Conservation (phyloP, 2,329 filamentous ascomycete species). For the Penicillium sp. region DNA sequence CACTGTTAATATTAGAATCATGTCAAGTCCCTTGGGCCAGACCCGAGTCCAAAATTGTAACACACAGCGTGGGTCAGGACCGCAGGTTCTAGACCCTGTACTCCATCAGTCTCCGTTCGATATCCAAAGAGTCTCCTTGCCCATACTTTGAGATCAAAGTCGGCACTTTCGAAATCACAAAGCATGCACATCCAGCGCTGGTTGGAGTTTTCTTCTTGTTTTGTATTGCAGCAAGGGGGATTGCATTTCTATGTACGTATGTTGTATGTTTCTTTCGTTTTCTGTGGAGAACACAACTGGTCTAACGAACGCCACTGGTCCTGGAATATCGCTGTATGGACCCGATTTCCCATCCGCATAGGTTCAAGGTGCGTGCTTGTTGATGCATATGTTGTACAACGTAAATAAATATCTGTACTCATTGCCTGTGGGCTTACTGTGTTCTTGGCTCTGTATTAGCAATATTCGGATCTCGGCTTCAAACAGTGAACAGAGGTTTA, state of each 20-base stretch:
- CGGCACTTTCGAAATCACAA: neutral
- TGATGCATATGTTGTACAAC: too few species aligned
- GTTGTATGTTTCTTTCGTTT: neutral
- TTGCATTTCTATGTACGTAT: constrained; percentile 7
- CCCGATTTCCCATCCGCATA: constrained; percentile 7
- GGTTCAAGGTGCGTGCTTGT: constrained; percentile 1
- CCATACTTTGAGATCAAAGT: neutral
- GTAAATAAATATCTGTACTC: neutral
- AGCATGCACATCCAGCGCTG: too few species aligned
- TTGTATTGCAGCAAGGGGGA: constrained; percentile 10
- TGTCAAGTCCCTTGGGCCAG: neutral
- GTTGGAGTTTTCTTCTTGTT: too few species aligned
- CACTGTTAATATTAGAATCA: constrained; percentile 3
- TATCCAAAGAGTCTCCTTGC: neutral
- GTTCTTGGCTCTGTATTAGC: neutral
- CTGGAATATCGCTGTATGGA: constrained; percentile 14
- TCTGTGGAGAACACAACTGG: constrained; percentile 12
- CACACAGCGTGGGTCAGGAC: neutral
- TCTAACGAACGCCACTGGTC: constrained; percentile 23
- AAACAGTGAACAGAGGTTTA: neutral
- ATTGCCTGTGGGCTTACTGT: neutral
- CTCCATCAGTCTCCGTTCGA: constrained; percentile 10
- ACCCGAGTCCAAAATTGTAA: neutral
- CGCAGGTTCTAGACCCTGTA: constrained; percentile 7
- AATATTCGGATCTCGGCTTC: neutral